Evolutionary conservation across 352 stramenopile species (phyloP).

Genomic region (Saprolegnia diclina): DNA sequence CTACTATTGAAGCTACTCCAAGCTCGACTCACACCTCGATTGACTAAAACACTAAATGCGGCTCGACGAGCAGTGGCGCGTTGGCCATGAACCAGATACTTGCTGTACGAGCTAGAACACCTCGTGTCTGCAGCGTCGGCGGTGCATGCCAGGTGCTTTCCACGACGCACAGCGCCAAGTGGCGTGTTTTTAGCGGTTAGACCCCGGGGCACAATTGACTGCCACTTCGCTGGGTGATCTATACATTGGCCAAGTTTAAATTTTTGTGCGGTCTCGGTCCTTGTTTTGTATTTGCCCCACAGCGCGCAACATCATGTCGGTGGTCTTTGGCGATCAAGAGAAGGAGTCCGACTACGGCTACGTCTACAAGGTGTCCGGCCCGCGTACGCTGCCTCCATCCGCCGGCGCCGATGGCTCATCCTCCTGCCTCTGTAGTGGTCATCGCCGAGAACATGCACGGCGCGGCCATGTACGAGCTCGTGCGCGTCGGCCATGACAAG

Average conservation of each 20-base stretch:
- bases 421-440: slow-evolving; percentile 78
- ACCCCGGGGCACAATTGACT: slow-evolving; percentile 15
- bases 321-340: slow-evolving; percentile 83
- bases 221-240: not conserved
- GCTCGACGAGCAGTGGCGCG: too few relatives aligned
- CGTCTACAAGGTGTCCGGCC: slow-evolving; percentile 99
- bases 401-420: not conserved
- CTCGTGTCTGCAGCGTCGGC: too few relatives aligned
- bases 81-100: too few relatives aligned
- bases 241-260: not conserved
- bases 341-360: slow-evolving; percentile 96
- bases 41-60: too few relatives aligned
- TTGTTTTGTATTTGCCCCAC: slow-evolving; percentile 13
- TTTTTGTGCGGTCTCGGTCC: not conserved
- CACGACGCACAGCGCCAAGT: not conserved
- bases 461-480: slow-evolving; percentile 96
- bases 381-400: slow-evolving; percentile 56
- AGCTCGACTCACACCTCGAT: too few relatives aligned
- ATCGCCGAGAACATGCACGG: slow-evolving; percentile 99
- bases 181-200: not conserved
- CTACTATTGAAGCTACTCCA: too few relatives aligned
- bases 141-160: too few relatives aligned
- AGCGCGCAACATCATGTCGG: slow-evolving; percentile 43
- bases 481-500: slow-evolving; percentile 98
- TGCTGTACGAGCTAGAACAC: too few relatives aligned